Conservation (phyloP, 108 stramenopile genomes). For the Asterionellopsis glacialis region DNA sequence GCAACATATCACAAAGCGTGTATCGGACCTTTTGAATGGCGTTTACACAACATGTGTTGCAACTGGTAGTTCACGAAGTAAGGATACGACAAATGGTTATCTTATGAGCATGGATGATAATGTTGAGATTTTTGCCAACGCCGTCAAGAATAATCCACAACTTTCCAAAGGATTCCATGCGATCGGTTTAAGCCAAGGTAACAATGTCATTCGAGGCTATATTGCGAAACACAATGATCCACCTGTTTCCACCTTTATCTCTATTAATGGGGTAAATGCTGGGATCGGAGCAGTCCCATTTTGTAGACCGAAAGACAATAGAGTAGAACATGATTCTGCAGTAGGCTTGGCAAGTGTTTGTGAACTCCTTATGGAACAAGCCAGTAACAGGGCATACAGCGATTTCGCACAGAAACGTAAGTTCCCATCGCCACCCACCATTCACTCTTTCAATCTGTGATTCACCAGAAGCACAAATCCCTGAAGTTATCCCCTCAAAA, state of each 20-base stretch:
- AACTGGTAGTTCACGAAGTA: conserved; percentile 43
- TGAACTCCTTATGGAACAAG: conserved; percentile 54
- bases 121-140: conserved; percentile 60
- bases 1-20: conserved; percentile 38
- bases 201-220: conserved; percentile 71
- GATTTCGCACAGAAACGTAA: conserved; percentile 49
- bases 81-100: conserved; percentile 75
- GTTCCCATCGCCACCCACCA: neutral
- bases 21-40: conserved; percentile 21
- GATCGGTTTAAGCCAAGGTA: conserved; percentile 76
- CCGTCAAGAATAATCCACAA: conserved; percentile 39
- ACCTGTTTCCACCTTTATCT: conserved; percentile 61
- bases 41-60: conserved; percentile 60
- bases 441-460: no score
- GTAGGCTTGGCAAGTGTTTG: conserved; percentile 24
- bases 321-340: neutral
- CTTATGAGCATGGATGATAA: conserved; percentile 64
- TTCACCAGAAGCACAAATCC: no score
- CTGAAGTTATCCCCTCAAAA: no score
- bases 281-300: conserved; percentile 67
- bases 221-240: conserved; percentile 69
- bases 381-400: conserved; percentile 55
- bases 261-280: conserved; percentile 67
- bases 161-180: conserved; percentile 65
- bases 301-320: conserved; percentile 41